Percentiles rank a stretch among this genome's conserved stretches.
These are phyloP conservation scores for Vaccinium myrtillus DNA, from an alignment of 148 eudicot genomes.

Conservation along the genomic window DNA sequence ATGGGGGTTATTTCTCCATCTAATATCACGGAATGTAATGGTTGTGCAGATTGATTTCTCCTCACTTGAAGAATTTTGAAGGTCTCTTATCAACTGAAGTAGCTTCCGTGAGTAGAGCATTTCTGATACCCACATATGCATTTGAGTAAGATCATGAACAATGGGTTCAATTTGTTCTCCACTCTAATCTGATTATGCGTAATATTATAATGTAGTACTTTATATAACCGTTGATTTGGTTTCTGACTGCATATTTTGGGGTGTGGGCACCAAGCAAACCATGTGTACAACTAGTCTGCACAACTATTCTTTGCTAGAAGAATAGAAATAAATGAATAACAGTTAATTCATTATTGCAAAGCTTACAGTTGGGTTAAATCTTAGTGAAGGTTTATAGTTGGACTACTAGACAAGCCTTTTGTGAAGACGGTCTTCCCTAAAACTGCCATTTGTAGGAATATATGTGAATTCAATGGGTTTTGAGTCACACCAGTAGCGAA, in stretches of 20 bases:
- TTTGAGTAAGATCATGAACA: background rate
- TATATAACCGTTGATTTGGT: background rate
- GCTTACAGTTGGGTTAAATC: background rate
- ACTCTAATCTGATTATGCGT: background rate
- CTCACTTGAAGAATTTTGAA: constrained; percentile 68
- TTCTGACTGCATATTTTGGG: background rate
- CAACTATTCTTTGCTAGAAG: no score
- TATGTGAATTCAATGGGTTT: background rate
- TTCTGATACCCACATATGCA: background rate
- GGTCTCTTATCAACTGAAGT: constrained; percentile 68
- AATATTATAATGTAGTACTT: background rate
- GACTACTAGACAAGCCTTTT: background rate
- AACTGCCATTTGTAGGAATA: background rate
- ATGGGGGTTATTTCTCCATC: background rate
- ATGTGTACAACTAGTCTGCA: background rate
- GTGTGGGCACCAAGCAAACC: background rate
- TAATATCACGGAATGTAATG: background rate
- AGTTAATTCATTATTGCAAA: background rate
- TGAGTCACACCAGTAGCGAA: background rate
- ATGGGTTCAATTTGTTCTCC: background rate
- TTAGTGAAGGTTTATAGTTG: background rate
- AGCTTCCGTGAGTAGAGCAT: constrained; percentile 42
- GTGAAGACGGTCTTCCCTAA: background rate
- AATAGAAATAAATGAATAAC: background rate
- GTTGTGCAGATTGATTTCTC: constrained; percentile 63